phyloP scores from a whole-genome alignment of 2,329 filamentous ascomycete genomes.

The Rutstroemia sp. region DNA sequence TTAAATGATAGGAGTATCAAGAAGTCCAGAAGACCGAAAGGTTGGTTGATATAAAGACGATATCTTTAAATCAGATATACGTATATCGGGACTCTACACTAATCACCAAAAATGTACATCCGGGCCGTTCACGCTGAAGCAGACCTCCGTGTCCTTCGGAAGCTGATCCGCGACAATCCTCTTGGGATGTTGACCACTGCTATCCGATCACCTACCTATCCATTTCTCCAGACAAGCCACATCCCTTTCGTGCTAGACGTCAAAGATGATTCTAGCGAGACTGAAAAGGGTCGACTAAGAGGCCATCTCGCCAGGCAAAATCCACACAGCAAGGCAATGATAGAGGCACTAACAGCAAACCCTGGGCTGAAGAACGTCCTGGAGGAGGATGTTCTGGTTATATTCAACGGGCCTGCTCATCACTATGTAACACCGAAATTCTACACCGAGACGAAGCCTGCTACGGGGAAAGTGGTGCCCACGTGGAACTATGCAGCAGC shows the following conservation, averaged over 20 bases:
- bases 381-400: constrained; percentile 50
- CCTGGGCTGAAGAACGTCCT: constrained; percentile 24
- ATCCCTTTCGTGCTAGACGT: not conserved
- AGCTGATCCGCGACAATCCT: constrained; percentile 46
- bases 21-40: too few relatives aligned
- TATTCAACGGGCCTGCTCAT: constrained; percentile 52
- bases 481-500: constrained; percentile 65
- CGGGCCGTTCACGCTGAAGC: too few relatives aligned
- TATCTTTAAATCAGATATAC: too few relatives aligned
- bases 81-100: too few relatives aligned
- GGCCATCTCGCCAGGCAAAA: constrained; percentile 58
- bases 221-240: constrained; percentile 1
- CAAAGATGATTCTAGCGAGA: not conserved
- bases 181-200: constrained; percentile 57
- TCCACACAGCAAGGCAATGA: constrained; percentile 55
- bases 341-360: constrained; percentile 35
- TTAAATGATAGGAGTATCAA: too few relatives aligned
- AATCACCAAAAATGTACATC: too few relatives aligned
- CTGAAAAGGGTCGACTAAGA: constrained; percentile 35
- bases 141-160: too few relatives aligned
- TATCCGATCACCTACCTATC: constrained; percentile 30
- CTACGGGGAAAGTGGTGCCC: constrained; percentile 58
- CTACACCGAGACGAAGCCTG: constrained; percentile 58
- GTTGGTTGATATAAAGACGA: too few relatives aligned
- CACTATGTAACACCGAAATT: constrained; percentile 65